phyloP scores from a whole-genome alignment of 1,284 basidiomycete species.

The Ustilago nuda region DNA sequence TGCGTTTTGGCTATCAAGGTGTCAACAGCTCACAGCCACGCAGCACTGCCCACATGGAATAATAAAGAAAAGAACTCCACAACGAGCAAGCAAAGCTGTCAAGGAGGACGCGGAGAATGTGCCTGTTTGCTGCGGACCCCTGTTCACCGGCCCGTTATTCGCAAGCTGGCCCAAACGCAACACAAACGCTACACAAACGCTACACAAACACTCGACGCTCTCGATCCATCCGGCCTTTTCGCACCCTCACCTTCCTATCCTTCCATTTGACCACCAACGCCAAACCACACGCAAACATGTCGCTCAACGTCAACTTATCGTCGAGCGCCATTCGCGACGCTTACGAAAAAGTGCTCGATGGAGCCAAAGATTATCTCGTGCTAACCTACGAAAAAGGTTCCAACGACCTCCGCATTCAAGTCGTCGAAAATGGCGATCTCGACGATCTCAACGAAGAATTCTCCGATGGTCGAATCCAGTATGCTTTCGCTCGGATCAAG shows the following conservation, averaged over 20 bases:
- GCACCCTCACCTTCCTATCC: background rate
- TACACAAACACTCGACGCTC: background rate
- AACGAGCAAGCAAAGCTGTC: background rate
- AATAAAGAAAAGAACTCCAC: background rate
- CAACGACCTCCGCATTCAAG: constrained; percentile 90
- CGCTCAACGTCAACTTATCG: constrained; percentile 75
- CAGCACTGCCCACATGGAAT: background rate
- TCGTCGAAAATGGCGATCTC: constrained; percentile 76
- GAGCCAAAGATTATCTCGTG: constrained; percentile 84
- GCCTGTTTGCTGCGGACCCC: background rate
- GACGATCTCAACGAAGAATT: constrained; percentile 95
- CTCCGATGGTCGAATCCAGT: constrained; percentile 93
- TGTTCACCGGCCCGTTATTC: background rate
- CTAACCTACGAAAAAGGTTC: constrained; percentile 86
- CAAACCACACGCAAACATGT: constrained; percentile 51
- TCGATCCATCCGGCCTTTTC: background rate
- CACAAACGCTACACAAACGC: background rate
- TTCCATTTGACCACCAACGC: background rate
- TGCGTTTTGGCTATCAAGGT: background rate
- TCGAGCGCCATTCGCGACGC: constrained; percentile 74
- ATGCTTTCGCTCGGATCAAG: constrained; percentile 87
- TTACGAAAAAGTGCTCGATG: constrained; percentile 67
- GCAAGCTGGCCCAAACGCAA: constrained; percentile 4
- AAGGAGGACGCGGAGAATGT: constrained; percentile 1
- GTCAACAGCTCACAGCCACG: constrained; percentile 36